phyloP scores from a whole-genome alignment of 257 asterid genomes.

The Linaria vulgaris region DNA sequence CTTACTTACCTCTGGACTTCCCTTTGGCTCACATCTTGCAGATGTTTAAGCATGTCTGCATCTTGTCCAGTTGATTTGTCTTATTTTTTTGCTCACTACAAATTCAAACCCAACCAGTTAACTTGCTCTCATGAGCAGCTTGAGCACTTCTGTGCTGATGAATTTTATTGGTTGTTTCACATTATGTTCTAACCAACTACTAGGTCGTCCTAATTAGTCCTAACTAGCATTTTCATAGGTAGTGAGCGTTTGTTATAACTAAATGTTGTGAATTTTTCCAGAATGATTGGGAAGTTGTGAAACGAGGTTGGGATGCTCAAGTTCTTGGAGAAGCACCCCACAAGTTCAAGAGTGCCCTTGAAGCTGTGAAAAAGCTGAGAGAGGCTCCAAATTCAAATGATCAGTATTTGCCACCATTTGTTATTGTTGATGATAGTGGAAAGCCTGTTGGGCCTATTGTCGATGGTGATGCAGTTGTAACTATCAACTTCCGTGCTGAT shows the following conservation, averaged over 20 bases:
- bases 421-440: constrained; percentile 76
- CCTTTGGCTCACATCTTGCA: no score
- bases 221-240: not conserved
- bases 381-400: constrained; percentile 62
- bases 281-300: constrained; percentile 95
- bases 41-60: no score
- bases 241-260: constrained; percentile 16
- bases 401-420: constrained; percentile 90
- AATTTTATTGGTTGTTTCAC: not conserved
- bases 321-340: constrained; percentile 97
- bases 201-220: not conserved
- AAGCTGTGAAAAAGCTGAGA: constrained; percentile 88
- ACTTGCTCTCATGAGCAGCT: no score
- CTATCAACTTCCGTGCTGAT: constrained; percentile 93
- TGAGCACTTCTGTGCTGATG: not conserved
- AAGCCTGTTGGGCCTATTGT: constrained; percentile 91
- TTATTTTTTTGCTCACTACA: no score
- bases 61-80: no score
- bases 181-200: not conserved
- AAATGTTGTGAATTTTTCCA: constrained; percentile 21
- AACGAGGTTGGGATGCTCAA: constrained; percentile 99
- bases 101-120: no score
- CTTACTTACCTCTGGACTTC: no score
- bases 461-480: constrained; percentile 97
- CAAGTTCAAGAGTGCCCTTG: constrained; percentile 68